These are phyloP conservation scores for Stephania yunnanensis DNA, from an alignment of 164 flowering plant genomes.

Conservation along the genomic window DNA sequence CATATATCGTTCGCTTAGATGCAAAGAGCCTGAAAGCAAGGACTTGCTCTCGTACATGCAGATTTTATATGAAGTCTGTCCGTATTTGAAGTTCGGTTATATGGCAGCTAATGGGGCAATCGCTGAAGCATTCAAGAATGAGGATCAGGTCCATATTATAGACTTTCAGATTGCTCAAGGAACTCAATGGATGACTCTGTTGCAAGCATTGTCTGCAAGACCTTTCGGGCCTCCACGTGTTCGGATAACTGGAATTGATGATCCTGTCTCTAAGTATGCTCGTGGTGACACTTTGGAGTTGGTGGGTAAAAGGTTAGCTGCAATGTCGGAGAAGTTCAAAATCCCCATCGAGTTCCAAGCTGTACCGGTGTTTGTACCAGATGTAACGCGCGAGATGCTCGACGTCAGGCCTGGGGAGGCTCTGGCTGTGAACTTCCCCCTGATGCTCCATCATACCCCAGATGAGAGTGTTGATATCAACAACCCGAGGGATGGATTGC, in stretches of 20 bases:
- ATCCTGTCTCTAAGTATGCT: slow-evolving; percentile 56
- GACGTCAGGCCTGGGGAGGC: slow-evolving; percentile 69
- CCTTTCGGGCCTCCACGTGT: slow-evolving; percentile 73
- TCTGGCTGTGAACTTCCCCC: slow-evolving; percentile 66
- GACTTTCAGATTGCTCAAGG: slow-evolving; percentile 83
- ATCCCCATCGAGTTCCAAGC: slow-evolving; percentile 64
- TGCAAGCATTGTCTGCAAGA: slow-evolving; percentile 75
- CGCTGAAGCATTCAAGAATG: slow-evolving; percentile 66
- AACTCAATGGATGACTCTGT: slow-evolving; percentile 68
- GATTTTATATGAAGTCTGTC: slow-evolving; percentile 66
- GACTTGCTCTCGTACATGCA: slow-evolving; percentile 78
- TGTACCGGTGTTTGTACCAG: slow-evolving; percentile 45
- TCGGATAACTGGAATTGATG: slow-evolving; percentile 79
- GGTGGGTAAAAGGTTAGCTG: slow-evolving; percentile 45
- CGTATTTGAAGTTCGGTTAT: slow-evolving; percentile 77
- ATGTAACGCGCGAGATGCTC: slow-evolving; percentile 50
- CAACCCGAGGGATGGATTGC: slow-evolving; percentile 68
- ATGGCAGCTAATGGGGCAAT: slow-evolving; percentile 92
- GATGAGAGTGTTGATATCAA: slow-evolving; percentile 69
- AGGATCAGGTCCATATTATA: slow-evolving; percentile 60
- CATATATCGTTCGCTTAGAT: slow-evolving; percentile 47
- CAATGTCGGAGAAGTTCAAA: slow-evolving; percentile 45
- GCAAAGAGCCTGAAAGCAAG: slow-evolving; percentile 53
- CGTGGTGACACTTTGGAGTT: slow-evolving; percentile 56
- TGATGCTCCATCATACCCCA: slow-evolving; percentile 73